Evolutionary conservation across 495 filamentous ascomycete genomes (phyloP).

Genomic region (Podospora australis): DNA sequence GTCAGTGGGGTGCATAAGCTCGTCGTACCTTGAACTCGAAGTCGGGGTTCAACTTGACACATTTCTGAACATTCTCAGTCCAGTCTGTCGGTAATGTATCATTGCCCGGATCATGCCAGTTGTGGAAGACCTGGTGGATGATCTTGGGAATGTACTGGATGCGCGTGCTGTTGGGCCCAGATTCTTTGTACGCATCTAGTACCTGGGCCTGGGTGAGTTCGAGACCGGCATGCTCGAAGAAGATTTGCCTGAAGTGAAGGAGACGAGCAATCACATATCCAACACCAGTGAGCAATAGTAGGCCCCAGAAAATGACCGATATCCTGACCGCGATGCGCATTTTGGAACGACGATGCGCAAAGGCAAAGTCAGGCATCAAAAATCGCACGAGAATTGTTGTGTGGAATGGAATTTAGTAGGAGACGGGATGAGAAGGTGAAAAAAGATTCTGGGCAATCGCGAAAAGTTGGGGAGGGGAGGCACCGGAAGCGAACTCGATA

Average conservation of each 20-base stretch:
- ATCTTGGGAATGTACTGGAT: slow-evolving; percentile 57
- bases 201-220: slow-evolving; percentile 19
- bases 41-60: slow-evolving; percentile 66
- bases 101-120: slow-evolving; percentile 35
- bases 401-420: too few relatives aligned
- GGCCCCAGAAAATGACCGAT: slow-evolving; percentile 9
- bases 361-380: too few relatives aligned
- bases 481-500: too few relatives aligned
- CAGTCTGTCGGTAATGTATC: slow-evolving; percentile 69
- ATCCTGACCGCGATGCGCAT: slow-evolving; percentile 15
- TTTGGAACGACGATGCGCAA: too few relatives aligned
- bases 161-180: not conserved
- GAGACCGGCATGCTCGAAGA: slow-evolving; percentile 24
- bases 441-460: too few relatives aligned
- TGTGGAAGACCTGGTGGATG: slow-evolving; percentile 83
- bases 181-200: slow-evolving; percentile 5
- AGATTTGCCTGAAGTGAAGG: slow-evolving; percentile 19
- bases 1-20: not conserved
- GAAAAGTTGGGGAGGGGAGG: too few relatives aligned
- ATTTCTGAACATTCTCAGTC: slow-evolving; percentile 65
- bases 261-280: slow-evolving; percentile 15
- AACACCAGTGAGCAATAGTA: slow-evolving; percentile 5
- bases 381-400: too few relatives aligned
- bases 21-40: slow-evolving; percentile 78
- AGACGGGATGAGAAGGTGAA: too few relatives aligned